Conservation (phyloP, 768 basidiomycete genomes). For the Nidula microcarpa region DNA sequence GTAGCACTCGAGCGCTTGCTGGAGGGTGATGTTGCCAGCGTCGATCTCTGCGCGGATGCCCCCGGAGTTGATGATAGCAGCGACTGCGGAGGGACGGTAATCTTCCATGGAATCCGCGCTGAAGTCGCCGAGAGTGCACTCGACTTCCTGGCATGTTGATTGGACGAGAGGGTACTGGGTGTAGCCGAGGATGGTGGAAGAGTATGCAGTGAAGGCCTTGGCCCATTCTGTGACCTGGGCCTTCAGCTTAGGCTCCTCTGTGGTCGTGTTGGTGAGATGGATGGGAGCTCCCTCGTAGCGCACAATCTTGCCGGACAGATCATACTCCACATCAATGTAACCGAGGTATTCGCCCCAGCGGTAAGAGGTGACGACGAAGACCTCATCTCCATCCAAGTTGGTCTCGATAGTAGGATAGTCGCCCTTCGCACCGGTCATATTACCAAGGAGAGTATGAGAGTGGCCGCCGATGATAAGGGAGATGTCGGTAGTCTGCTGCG, state of each 20-base stretch:
- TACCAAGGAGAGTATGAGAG: slow-evolving; percentile 42
- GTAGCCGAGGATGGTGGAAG: slow-evolving; percentile 30
- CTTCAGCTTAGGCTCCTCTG: slow-evolving; percentile 31
- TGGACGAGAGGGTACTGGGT: slow-evolving; percentile 31
- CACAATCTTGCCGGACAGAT: slow-evolving; percentile 31
- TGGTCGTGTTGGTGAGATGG: slow-evolving; percentile 31
- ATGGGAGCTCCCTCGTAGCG: slow-evolving; percentile 39
- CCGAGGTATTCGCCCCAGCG: slow-evolving; percentile 47
- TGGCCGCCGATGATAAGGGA: slow-evolving; percentile 41
- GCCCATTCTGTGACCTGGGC: slow-evolving; percentile 34
- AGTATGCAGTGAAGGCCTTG: slow-evolving; percentile 30
- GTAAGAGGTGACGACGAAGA: slow-evolving; percentile 43
- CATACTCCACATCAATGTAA: slow-evolving; percentile 39
- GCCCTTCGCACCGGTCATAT: slow-evolving; percentile 32
- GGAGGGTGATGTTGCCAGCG: slow-evolving; percentile 35
- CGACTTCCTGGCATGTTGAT: slow-evolving; percentile 33
- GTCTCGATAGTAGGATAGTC: slow-evolving; percentile 40
- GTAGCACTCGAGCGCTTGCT: slow-evolving; percentile 34
- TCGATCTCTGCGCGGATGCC: slow-evolving; percentile 37
- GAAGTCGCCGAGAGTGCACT: slow-evolving; percentile 41
- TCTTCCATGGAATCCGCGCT: slow-evolving; percentile 39
- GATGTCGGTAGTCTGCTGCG: slow-evolving; percentile 31
- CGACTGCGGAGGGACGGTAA: slow-evolving; percentile 21
- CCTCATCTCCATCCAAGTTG: slow-evolving; percentile 41
- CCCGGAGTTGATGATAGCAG: slow-evolving; percentile 39